Base-by-base conservation (phyloP, 2,329 filamentous ascomycete genomes). In the Aspergillus pseudoviridinutans region DNA sequence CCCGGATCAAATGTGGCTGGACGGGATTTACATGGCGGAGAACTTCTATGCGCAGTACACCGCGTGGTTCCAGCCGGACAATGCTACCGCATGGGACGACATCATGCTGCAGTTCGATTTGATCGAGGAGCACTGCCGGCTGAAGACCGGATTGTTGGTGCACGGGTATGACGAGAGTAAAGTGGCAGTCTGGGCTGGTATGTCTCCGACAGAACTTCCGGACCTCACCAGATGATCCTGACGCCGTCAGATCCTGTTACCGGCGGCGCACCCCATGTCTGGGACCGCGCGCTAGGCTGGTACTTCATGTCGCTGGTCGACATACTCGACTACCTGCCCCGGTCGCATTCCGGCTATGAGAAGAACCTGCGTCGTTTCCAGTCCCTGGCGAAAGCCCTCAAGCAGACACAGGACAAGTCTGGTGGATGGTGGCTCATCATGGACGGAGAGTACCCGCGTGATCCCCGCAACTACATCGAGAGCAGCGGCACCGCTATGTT, bases 1-100 rank as follows among this genome's bases (percentile, higher is more conserved):
- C 44, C 60, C 60, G 6, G 54, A 62, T 24, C 60, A 62, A 28
- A 62, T 62, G 60, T 62, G 60, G 60, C 50, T 62, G 52, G 60
- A 62, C 52, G 60, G 60, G 1, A 60, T 62, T n/a, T 61, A 62
- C 22, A 62, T 62, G 60, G 51, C 56, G 24, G 50, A 49, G 10
- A 62, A 59, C 35, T 61, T 58, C 28, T 62, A 61, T 14, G 58
- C 60, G 10, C 54, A 58, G 24, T 62, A 56, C 17, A 62, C 60
- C 3, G 50, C 29, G 24, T 62, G 60, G 60, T 60, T 62, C 29
- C 53, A 62, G 52, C 42, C 55, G 5, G 17, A 53, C 7, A 62
- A 62, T 14, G 20, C 25, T 12, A 61, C 58, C 7, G 60, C 60
- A 2, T 62, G 60, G 60, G 58, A 61, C 32, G 60, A 62, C 50